These are phyloP conservation scores for Euphrasia confusa DNA, from an alignment of 257 asterid genomes.

Conservation along the genomic window DNA sequence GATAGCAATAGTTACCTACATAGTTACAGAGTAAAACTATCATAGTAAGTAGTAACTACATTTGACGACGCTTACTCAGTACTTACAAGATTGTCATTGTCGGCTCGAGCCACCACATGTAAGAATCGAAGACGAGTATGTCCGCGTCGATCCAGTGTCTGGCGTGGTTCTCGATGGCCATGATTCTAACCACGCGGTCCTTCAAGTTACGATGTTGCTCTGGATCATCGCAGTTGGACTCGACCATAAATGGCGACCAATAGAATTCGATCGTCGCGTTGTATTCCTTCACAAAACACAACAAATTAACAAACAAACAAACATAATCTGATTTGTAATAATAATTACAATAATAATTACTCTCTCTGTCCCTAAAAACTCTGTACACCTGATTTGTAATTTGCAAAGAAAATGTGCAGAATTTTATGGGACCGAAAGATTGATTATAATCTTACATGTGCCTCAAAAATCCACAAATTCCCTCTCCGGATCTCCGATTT, in stretches of 20 bases:
- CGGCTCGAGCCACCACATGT: slow-evolving; percentile 60
- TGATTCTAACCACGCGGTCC: slow-evolving; percentile 41
- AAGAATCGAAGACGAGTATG: slow-evolving; percentile 57
- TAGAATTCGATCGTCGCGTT: slow-evolving; percentile 58
- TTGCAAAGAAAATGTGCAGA: no score
- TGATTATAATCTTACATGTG: slow-evolving; percentile 27
- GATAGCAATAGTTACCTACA: no score
- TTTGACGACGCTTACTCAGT: background rate
- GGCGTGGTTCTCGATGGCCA: slow-evolving; percentile 54
- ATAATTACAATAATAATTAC: no score
- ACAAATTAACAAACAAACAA: background rate
- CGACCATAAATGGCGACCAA: slow-evolving; percentile 69
- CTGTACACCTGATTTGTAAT: no score
- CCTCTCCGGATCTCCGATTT: slow-evolving; percentile 16
- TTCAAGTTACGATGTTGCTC: slow-evolving; percentile 29
- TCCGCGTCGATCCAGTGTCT: slow-evolving; percentile 63
- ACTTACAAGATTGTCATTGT: slow-evolving; percentile 53
- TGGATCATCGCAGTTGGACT: slow-evolving; percentile 60
- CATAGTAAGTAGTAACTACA: no score
- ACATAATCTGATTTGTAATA: no score
- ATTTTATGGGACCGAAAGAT: no score
- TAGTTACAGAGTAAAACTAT: no score
- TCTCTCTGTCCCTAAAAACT: no score
- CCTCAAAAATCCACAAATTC: slow-evolving; percentile 13
- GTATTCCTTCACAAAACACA: slow-evolving; percentile 39